Base-by-base conservation (phyloP, 2,329 filamentous ascomycete species). In the Fusarium sp. region DNA sequence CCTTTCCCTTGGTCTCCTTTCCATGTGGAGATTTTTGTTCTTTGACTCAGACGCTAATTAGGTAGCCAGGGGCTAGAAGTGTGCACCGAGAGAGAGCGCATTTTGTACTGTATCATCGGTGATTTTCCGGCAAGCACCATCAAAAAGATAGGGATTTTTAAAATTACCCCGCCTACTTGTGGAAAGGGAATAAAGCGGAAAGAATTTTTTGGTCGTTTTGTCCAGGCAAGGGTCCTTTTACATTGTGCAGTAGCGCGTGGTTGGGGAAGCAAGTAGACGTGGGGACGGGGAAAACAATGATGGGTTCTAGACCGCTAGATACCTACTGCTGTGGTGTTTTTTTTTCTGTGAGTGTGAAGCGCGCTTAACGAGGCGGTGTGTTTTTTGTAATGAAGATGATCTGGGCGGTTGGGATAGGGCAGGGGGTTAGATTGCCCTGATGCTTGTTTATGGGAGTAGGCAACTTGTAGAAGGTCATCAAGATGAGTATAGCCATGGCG, bases 161-260 rank as follows among this genome's bases (percentile, higher is more conserved):
- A 52, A 31, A 31, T 52, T 52, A 52, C 47, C 47, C 63, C 66
- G 70, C 71, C 38, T 31, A 34, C n/a, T n/a, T n/a, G n/a, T 47
- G 71, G 54, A 63, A 71, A 64, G 68, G 71, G 69, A 74, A 73
- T 74, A 73, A 71, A 42, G 57, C 67, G 62, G 58, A 56, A 11
- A 59, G 27, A 37, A 56, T 64, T 72, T 74, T 74, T 65, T n/a
- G 71, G 71, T 67, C 64, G 67, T 62, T 57, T 61, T 54, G 5
- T 5, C 18, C 10, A 8, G 5, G 22, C 37, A 35, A 52, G 70
- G 62, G 31, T 65, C 24, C 20, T 31, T 64, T 73, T 60, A 62
- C 67, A 58, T 66, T 66, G 45, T 73, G 71, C 71, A 68, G 67
- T 68, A 71, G 29, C 29, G 40, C 29, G 59, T 31, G 59, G 59